A percentile compares a stretch with the other conserved stretches of the same genome.
These are phyloP conservation scores for Cicer bijugum DNA, from an alignment of 306 rosid genomes.

Conservation along the genomic window DNA sequence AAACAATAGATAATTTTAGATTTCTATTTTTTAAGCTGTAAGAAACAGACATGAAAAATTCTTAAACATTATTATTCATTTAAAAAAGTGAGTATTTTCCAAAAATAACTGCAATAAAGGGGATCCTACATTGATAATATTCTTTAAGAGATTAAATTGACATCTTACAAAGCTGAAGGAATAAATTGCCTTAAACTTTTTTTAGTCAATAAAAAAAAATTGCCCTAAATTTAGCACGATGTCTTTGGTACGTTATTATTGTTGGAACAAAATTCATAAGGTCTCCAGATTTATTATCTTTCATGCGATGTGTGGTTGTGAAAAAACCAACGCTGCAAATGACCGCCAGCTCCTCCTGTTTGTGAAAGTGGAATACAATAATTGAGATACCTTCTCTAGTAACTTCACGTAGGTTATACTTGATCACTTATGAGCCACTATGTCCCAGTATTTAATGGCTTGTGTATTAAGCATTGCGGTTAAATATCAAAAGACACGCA, in stretches of 20 bases:
- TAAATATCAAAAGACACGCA: neutral
- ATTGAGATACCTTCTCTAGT: neutral
- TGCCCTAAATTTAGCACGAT: too few species aligned
- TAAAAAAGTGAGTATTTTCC: too few species aligned
- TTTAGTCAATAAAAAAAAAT: too few species aligned
- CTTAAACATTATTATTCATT: too few species aligned
- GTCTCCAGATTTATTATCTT: neutral
- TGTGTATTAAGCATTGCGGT: neutral
- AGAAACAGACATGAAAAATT: too few species aligned
- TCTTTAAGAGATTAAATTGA: too few species aligned
- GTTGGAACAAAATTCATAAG: neutral
- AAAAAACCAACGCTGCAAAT: neutral
- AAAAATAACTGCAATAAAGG: too few species aligned
- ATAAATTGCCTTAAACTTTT: too few species aligned
- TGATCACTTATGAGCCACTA: conserved; percentile 10
- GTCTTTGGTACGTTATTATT: neutral
- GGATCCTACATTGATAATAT: too few species aligned
- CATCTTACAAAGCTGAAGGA: too few species aligned
- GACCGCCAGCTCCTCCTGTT: neutral
- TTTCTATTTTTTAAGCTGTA: too few species aligned
- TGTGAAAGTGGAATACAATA: neutral
- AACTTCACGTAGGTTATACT: neutral
- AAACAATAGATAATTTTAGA: too few species aligned
- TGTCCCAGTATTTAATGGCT: neutral
- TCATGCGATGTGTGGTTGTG: neutral